Conservation (phyloP, 306 rosid species). For the Dryas octopetala region DNA sequence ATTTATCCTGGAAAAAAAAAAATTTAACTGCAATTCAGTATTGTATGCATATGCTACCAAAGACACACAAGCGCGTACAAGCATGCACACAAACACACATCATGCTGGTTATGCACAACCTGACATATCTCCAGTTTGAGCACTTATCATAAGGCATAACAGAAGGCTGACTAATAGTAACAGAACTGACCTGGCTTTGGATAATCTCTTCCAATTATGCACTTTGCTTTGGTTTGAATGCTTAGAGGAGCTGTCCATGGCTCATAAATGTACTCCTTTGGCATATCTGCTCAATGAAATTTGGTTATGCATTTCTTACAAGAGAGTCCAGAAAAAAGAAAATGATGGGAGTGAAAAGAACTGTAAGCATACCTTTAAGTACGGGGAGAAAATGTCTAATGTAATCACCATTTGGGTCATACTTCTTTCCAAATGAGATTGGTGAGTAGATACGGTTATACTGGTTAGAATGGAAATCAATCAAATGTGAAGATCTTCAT, state of each 20-base stretch:
- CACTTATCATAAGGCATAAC: neutral
- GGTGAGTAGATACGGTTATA: slow-evolving; percentile 89
- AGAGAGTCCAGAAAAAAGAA: slow-evolving; percentile 15
- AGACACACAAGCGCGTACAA: neutral
- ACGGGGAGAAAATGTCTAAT: slow-evolving; percentile 85
- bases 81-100: neutral
- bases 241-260: slow-evolving; percentile 95
- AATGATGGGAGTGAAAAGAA: slow-evolving; percentile 18
- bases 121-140: neutral
- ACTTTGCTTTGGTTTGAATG: slow-evolving; percentile 83
- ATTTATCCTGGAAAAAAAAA: neutral
- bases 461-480: slow-evolving; percentile 44
- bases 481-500: slow-evolving; percentile 4
- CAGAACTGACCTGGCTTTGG: slow-evolving; percentile 78
- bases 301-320: slow-evolving; percentile 19
- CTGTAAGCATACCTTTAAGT: slow-evolving; percentile 50
- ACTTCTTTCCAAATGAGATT: slow-evolving; percentile 86
- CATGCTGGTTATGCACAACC: neutral
- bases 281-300: slow-evolving; percentile 64
- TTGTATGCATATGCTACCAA: no score
- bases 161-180: neutral
- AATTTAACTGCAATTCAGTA: neutral
- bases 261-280: slow-evolving; percentile 83
- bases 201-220: slow-evolving; percentile 88
- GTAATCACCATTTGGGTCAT: slow-evolving; percentile 83